Base-by-base conservation (phyloP, 1,284 basidiomycete genomes). In the Leccinum pallidistipes region DNA sequence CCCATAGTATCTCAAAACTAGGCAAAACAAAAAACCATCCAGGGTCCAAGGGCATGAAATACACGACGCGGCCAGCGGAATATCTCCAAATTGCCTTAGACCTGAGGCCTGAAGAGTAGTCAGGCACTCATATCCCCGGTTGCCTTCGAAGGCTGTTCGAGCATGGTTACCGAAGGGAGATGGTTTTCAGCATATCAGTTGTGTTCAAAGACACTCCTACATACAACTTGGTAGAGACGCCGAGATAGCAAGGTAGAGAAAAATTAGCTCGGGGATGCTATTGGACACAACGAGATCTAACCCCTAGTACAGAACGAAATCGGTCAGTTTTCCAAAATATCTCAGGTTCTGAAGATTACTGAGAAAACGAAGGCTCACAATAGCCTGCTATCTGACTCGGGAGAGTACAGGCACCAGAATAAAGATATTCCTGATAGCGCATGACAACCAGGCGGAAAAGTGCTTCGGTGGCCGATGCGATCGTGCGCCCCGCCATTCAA, bases 381-480 rank as follows among this genome's bases (percentile, higher is more conserved):
- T 10, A 50, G 14, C 24, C 24, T 29, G 49, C 8, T 16, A 50
- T 29, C 14, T 21, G 31, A 29, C 10, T 36, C 5, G 51, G 32
- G 55, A 9, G 21, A 57, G 32, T 27, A 55, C 8, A 56, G 27
- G 27, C 27, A 50, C 49, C 27, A 50, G 24, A 38, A 8, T 40
- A 21, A 11, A 45, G 32, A 51, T 31, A 45, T 38, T 32, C 36
- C 38, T 34, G 18, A 54, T 47, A 21, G 24, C 38, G 14, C 29
- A 57, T 36, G 3, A 21, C n/a, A 21, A 3, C 10, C 12, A 9
- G 5, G 12, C 40, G n/a, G 21, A 3, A 36, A 32, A 21, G 34
- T 3, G 32, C 18, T 32, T 43, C 51, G 60, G 62, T 53, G 62
- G 65, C 52, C 40, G 61, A 47, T 45, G 43, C 43, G 18, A 45